Evolutionary conservation across 805 yeast genomes (phyloP), one percentile per base, ranked within the genome.

Genomic region (Lipomyces anomalus): DNA sequence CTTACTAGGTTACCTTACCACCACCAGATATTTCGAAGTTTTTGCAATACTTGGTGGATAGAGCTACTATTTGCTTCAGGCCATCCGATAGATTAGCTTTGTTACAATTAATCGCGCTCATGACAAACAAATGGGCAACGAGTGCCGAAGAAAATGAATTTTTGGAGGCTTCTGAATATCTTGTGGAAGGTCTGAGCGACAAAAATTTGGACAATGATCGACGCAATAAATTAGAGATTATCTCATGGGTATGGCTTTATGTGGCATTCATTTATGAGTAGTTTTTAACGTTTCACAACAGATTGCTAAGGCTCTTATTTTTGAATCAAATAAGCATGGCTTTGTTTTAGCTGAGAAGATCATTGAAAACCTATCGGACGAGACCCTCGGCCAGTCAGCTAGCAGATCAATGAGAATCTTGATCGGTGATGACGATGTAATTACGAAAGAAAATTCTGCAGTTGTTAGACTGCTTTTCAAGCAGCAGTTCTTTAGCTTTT

Each of bases 391-490:
- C 2, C 17, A 51, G 1, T 56, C 62, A 9, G 70, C 70, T 1
- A 76, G 88, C 0, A 74, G 68, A 46, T 70, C 82, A 3, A 73
- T 84, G 42, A 84, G 79, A 34, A 69, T 87, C 2, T 59, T 86
- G 17, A 75, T 84, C 24, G 69, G 79, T n/a, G 89, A 86, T 55
- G 71, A 84, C 40, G 74, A 76, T 16, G 66, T 82, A 4, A 76
- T 83, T 44, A 66, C 71, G 38, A 78, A 76, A 57, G 73, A 64
- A 26, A 61, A 71, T 50, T 78, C 78, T 51, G 71, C 83, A 44
- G 77, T 80, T 48, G 74, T 82, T 17, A 75, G 84, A 47, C 63
- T 75, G 37, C 69, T 92, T 21, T 86, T 83, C 71, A 87, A 87
- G 60, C 98, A 92, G 59, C 80, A 80, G 52, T 71, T 85, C 22